Conservation (phyloP, 2,329 filamentous ascomycete species). For the Aspergillus hiratsukae region DNA sequence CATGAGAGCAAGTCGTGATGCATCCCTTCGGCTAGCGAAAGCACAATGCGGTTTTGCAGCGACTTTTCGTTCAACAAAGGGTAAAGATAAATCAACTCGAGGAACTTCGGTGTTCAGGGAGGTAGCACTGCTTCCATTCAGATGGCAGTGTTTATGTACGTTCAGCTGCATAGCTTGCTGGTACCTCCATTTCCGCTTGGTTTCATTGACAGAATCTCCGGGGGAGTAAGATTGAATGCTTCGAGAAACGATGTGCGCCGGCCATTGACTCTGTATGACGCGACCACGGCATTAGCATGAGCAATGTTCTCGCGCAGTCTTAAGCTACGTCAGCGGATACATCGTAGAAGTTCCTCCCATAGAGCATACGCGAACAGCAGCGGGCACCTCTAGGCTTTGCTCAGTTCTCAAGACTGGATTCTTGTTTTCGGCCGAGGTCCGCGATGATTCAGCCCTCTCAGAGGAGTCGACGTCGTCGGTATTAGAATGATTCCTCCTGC, state of each 20-base stretch:
- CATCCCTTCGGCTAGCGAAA: background rate
- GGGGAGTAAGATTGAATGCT: background rate
- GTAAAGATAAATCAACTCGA: background rate
- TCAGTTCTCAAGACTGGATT: conserved; percentile 19
- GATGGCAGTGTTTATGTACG: background rate
- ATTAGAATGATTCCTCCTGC: conserved; percentile 28
- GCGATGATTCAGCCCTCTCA: conserved; percentile 28
- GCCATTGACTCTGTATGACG: background rate
- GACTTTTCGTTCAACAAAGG: background rate
- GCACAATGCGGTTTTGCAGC: background rate
- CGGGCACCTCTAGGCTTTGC: conserved; percentile 15
- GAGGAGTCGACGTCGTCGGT: conserved; percentile 29
- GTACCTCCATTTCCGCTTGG: background rate
- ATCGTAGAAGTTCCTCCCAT: background rate
- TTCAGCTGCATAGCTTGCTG: background rate
- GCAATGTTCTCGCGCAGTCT: background rate
- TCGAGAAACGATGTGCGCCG: background rate
- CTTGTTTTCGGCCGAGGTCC: conserved; percentile 22
- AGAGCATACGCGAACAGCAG: background rate
- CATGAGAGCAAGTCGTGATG: background rate
- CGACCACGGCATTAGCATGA: background rate
- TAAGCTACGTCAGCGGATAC: background rate
- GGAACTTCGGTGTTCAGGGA: background rate
- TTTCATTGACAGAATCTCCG: background rate
- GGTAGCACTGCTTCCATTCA: background rate